Conservation (phyloP, 345 rosid genomes). For the Lenwebbia sp. region DNA sequence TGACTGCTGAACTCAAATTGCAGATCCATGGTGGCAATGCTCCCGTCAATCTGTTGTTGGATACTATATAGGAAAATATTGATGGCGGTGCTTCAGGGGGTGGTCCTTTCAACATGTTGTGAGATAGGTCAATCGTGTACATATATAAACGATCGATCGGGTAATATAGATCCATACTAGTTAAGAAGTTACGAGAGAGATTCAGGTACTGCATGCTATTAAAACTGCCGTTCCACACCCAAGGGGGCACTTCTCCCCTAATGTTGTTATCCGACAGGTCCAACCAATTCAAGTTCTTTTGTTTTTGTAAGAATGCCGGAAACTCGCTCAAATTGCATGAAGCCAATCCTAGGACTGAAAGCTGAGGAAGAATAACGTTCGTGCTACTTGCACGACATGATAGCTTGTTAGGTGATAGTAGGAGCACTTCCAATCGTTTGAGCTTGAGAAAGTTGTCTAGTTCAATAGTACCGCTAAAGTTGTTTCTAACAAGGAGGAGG, state of each 20-base stretch:
- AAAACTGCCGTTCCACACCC: neutral
- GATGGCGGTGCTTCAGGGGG: neutral
- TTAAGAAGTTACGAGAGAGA: conserved; percentile 4
- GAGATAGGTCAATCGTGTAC: neutral
- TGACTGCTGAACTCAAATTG: neutral
- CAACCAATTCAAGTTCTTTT: neutral
- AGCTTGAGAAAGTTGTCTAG: neutral
- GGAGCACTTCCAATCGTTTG: neutral
- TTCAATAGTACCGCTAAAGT: neutral
- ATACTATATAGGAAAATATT: neutral
- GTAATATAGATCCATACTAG: neutral
- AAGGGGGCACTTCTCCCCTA: conserved; percentile 2
- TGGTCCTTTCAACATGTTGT: conserved; percentile 2
- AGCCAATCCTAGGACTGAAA: neutral
- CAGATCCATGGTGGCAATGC: conserved; percentile 2
- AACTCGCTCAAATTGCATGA: conserved; percentile 4
- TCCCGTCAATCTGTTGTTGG: conserved; percentile 1
- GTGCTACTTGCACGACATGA: neutral
- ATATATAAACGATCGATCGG: neutral
- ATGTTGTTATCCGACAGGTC: conserved; percentile 2
- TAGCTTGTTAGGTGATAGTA: conserved; percentile 1
- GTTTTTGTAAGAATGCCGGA: conserved; percentile 6
- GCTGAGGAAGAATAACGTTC: neutral
- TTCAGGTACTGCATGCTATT: neutral
- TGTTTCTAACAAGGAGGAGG: neutral